Evolutionary conservation across 495 filamentous ascomycete genomes (phyloP), one percentile per base, ranked within the genome.

Genomic region (Diplogelasinospora grovesii): DNA sequence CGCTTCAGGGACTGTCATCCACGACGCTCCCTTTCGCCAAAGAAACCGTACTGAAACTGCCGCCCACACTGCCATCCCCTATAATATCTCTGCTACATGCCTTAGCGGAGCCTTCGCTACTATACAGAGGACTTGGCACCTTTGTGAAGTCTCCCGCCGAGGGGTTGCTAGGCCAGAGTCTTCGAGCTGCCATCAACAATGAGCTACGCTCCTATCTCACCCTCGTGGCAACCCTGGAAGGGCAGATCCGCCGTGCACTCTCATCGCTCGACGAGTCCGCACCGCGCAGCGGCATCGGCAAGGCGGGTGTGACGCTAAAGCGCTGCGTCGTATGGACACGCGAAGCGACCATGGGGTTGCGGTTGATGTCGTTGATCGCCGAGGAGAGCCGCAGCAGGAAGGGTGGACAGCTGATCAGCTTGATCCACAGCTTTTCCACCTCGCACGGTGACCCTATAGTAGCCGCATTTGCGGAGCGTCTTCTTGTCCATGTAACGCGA

Each of bases 391-490:
- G 80, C 44, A 83, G 80, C 76, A 74, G 67, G 65, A 93, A 85
- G 48, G 93, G 93, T 6, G 93, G 93, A 10, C 87, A 96, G 53
- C 69, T 99, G 37, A 95, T 99, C 46, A 89, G 86, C 9, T 69
- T 95, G 24, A 94, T 97, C 28, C 93, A 99, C 62, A 79, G 80
- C 23, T 95, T 95, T 60, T 88, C 92, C 1, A 81, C 86, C 16
- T 89, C 88, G 1, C 89, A 99, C 50, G 93, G 93, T 8, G 93
- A 99, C 45, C 89, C 92, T 3, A 89, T 96, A 46, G 89, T 99
- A 18, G 81, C 84, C 46, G 81, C 83, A 3, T 96, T 96, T 65
- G 93, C 92, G 3, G 93, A 99, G 57, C 85, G 92, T 16, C 74
- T 99, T 34, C 71, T 99, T 11, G 71, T 73, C n/a, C 84, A 87